These are phyloP conservation scores for Quercus rubra DNA, from an alignment of 306 rosid genomes.

Conservation along the genomic window DNA sequence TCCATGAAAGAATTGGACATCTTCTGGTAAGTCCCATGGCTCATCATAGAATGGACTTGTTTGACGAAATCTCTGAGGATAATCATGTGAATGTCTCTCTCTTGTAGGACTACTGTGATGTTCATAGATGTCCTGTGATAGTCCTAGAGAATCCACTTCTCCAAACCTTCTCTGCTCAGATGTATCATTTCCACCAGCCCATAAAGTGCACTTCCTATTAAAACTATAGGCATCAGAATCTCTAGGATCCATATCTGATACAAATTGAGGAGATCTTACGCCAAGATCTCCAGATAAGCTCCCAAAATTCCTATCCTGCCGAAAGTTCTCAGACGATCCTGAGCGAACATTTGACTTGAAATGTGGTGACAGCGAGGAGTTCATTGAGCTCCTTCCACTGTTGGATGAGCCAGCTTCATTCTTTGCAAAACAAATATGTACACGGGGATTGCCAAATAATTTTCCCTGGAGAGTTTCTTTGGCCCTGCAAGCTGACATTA, in stretches of 20 bases:
- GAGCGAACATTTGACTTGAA: slow-evolving; percentile 43
- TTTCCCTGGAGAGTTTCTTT: slow-evolving; percentile 77
- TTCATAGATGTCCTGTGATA: slow-evolving; percentile 52
- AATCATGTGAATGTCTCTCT: slow-evolving; percentile 47
- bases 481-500: slow-evolving; percentile 72
- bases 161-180: slow-evolving; percentile 57
- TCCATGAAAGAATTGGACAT: slow-evolving; percentile 44
- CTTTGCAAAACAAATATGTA: slow-evolving; percentile 93
- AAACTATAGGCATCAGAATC: slow-evolving; percentile 53
- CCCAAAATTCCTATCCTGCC: slow-evolving; percentile 40
- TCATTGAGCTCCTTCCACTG: slow-evolving; percentile 60
- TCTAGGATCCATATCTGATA: slow-evolving; percentile 44
- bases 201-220: slow-evolving; percentile 44
- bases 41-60: slow-evolving; percentile 57
- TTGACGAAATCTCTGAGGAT: slow-evolving; percentile 50
- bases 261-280: slow-evolving; percentile 48
- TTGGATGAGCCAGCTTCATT: slow-evolving; percentile 72
- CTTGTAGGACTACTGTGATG: slow-evolving; percentile 53
- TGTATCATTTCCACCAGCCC: slow-evolving; percentile 46
- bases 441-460: slow-evolving; percentile 91
- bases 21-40: slow-evolving; percentile 59
- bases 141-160: slow-evolving; percentile 49
- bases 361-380: slow-evolving; percentile 56
- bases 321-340: slow-evolving; percentile 49
- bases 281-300: slow-evolving; percentile 43